A percentile compares a stretch with the other conserved stretches of the same genome.
phyloP scores from a whole-genome alignment of 2,329 filamentous ascomycete species.

The Elsinoe necatrix region DNA sequence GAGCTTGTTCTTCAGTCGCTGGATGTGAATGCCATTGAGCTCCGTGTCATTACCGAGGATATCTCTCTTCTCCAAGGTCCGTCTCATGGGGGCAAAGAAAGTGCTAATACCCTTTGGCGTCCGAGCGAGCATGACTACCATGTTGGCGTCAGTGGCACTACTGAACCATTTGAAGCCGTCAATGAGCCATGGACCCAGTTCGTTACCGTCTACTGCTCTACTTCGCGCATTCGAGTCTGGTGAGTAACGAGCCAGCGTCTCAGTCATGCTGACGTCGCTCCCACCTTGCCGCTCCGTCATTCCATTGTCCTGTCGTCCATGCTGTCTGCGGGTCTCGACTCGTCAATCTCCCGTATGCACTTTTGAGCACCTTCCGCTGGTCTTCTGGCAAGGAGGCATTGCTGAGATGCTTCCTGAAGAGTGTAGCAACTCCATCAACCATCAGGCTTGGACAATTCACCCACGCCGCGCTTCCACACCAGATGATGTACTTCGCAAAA shows the following conservation, averaged over 20 bases:
- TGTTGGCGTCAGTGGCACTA: constrained; percentile 56
- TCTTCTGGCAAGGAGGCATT: constrained; percentile 16
- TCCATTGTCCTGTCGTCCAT: constrained; percentile 70
- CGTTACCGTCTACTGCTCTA: constrained; percentile 23
- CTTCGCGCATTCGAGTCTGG: constrained; percentile 31
- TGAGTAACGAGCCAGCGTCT: constrained; percentile 29
- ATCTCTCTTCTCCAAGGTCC: constrained; percentile 23
- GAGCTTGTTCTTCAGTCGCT: constrained; percentile 65
- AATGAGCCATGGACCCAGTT: constrained; percentile 32
- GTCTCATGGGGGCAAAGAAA: constrained; percentile 58
- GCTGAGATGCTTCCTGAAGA: constrained; percentile 41
- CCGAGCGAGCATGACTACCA: constrained; percentile 56
- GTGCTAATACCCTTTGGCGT: constrained; percentile 48
- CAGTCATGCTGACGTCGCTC: constrained; percentile 59
- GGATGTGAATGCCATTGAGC: constrained; percentile 60
- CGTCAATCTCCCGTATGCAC: constrained; percentile 37
- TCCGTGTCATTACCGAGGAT: constrained; percentile 28
- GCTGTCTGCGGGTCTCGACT: constrained; percentile 44
- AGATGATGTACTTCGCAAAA: constrained; percentile 51
- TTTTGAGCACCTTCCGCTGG: neutral
- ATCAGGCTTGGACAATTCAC: constrained; percentile 58
- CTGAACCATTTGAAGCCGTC: constrained; percentile 67
- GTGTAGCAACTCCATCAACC: constrained; percentile 53
- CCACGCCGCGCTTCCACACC: constrained; percentile 52
- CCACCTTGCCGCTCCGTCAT: constrained; percentile 66